Base-by-base conservation (phyloP, 2,329 filamentous ascomycete species). In the Aspergillus persii region DNA sequence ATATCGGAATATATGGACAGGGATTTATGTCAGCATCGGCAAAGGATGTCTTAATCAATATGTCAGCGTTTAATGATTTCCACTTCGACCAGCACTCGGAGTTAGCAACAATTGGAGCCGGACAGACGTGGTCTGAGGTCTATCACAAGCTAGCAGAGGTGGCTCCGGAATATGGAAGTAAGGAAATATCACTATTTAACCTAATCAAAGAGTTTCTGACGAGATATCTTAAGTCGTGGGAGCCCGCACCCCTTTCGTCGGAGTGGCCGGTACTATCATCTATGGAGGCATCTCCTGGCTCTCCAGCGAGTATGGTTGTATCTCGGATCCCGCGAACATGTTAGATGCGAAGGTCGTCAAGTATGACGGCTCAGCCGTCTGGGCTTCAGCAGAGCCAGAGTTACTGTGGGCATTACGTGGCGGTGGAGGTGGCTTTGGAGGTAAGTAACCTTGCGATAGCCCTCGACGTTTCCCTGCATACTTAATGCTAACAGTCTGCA, bases 351-450 rank as follows among this genome's bases (percentile, higher is more conserved):
- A 77, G 53, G 65, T 79, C 8, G 72, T 78, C 23, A 68, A 72
- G 33, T 63, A 69, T 6, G 74, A 79, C 55, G 77, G 77, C 0
- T 62, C 62, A 1, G 61, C 72, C 4, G 54, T 77, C 1, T 79
- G 77, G 77, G 76, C 76, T 1, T 72, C 70, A 8, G 23, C 66
- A 27, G 74, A 77, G 53, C 73, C 76, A 2, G 76, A 79, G 18
- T 66, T 79, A 2, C 65, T 79, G 12, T 79, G 75, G 75, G 76
- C 74, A 4, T 62, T 79, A 8, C 68, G 77, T 15, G 77, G 76
- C 1, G 75, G 74, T 12, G 76, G 75, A 9, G 74, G 74, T 1
- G 64, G 63, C n/a, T 69, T 69, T 60, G 59, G 56, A n/a, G 59
- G 61, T 63, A 59, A n/a, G 53, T 50, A 9, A 5, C 33, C 8